Evolutionary conservation across 176 grass and related monocot genomes (phyloP), one percentile per base, ranked within the genome.

Genomic region (Oryza punctata): DNA sequence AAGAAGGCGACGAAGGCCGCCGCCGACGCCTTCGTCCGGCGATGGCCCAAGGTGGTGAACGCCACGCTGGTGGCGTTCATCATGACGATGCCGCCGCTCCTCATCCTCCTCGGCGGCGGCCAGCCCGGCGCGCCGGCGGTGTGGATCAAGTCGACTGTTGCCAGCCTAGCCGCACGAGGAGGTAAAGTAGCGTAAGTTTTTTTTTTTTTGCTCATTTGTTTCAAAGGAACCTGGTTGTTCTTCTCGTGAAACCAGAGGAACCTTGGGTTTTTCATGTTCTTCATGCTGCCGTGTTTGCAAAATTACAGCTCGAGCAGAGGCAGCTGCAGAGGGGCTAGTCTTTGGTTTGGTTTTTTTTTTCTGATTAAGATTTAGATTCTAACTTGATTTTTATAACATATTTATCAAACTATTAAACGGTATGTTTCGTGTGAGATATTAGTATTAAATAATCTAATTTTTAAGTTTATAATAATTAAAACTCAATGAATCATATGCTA

Each of bases 61-160:
- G 87, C 81, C 13, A 33, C 63, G 25, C 32, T 73, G 6, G 60
- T 88, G 25, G 75, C 6, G 71, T 30, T 89, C 16, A 76, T 89
- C 78, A 30, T 89, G 72, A 70, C 29, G 3, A 18, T 57, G 71
- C 41, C 88, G 23, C 65, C 78, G 6, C 30, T 83, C 32, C n/a
- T 89, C 32, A 1, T 81, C 71, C 9, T 85, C 72, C 25, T 85
- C 30, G 28, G 29, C 24, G 27, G 29, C 10, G 82, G 52, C 15
- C 30, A 30, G 71, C 13, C 73, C 32, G 57, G 19, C 10, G 8
- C 63, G 47, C 78, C 71, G 30, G 7, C 52, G 40, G 88, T 88
- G 25, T 88, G 86, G 75, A 68, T 88, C 81, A 85, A 77, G 44
- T 76, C 82, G 8, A 63, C 83, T 25, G 45, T 78, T 10, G 18